Conservation (phyloP, 768 basidiomycete species). For the Mycena rosella region DNA sequence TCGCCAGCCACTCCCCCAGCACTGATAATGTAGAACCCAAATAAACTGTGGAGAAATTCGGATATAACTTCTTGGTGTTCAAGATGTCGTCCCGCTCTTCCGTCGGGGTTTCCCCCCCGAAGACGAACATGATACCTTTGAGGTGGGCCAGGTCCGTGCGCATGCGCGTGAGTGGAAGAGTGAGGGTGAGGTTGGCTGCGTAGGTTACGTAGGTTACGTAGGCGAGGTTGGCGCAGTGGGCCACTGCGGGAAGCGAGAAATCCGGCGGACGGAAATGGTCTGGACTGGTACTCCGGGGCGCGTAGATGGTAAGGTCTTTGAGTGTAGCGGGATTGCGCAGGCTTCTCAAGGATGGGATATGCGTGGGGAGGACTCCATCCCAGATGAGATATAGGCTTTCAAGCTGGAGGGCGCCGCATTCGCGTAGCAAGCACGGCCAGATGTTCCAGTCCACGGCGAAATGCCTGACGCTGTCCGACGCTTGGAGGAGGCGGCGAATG, state of each 20-base stretch:
- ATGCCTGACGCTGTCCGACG: neutral
- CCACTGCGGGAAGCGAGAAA: constrained; percentile 1
- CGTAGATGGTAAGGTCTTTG: constrained; percentile 11
- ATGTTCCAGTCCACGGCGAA: constrained; percentile 14
- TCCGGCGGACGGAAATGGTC: neutral
- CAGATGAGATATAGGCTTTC: constrained; percentile 18
- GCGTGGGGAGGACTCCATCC: neutral
- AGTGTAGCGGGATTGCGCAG: neutral
- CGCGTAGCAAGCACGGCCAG: neutral
- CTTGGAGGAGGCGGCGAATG: neutral
- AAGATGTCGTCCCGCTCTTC: neutral
- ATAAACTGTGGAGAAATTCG: constrained; percentile 14
- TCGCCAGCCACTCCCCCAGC: constrained; percentile 14
- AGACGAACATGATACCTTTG: neutral
- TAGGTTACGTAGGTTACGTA: constrained; percentile 25
- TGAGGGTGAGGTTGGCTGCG: constrained; percentile 1
- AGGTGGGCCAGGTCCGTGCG: neutral
- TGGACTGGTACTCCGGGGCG: neutral
- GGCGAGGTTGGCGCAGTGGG: constrained; percentile 14
- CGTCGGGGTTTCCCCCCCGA: neutral
- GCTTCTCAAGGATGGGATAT: neutral
- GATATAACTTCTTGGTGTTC: neutral
- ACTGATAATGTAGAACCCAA: neutral
- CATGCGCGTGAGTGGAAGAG: neutral
- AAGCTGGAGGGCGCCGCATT: constrained; percentile 6